Percentiles rank a stretch among this genome's conserved stretches.
Evolutionary conservation across 2,329 filamentous ascomycete species (phyloP).

Genomic region (Fusarium chuoi): DNA sequence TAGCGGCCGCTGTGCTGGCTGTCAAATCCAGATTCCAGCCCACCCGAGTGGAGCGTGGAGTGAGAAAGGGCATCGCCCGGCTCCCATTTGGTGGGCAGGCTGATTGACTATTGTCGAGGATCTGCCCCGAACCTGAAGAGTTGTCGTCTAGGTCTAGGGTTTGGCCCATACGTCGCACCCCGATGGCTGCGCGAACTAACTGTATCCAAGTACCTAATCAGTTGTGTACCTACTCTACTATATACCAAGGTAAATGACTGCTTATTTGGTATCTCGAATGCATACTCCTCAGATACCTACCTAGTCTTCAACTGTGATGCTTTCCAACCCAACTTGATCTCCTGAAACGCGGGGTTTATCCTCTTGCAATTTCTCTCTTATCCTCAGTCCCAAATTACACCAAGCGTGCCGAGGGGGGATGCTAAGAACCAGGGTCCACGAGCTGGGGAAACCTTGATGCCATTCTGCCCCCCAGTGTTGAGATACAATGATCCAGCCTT

Average conservation of each 20-base stretch:
- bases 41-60: slow-evolving; percentile 39
- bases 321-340: background rate
- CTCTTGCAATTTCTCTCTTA: slow-evolving; percentile 1
- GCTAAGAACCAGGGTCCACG: slow-evolving; percentile 18
- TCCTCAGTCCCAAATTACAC: background rate
- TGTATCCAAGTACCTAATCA: background rate
- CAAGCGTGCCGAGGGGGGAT: slow-evolving; percentile 16
- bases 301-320: background rate
- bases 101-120: background rate
- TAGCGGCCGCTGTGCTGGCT: slow-evolving; percentile 41
- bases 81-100: background rate
- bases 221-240: background rate
- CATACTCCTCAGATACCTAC: background rate
- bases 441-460: slow-evolving; percentile 35
- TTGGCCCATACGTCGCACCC: background rate
- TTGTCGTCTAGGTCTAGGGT: background rate
- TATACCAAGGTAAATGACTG: background rate
- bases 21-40: slow-evolving; percentile 38
- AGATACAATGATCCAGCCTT: background rate
- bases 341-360: slow-evolving; percentile 28
- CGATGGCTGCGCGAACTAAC: background rate
- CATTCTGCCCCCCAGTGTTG: slow-evolving; percentile 20
- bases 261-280: background rate
- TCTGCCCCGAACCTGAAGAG: slow-evolving; percentile 13
- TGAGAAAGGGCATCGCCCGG: slow-evolving; percentile 8